A percentile compares a stretch with the other conserved stretches of the same genome.
phyloP scores from a whole-genome alignment of 345 rosid genomes.

The Camelina sativa region DNA sequence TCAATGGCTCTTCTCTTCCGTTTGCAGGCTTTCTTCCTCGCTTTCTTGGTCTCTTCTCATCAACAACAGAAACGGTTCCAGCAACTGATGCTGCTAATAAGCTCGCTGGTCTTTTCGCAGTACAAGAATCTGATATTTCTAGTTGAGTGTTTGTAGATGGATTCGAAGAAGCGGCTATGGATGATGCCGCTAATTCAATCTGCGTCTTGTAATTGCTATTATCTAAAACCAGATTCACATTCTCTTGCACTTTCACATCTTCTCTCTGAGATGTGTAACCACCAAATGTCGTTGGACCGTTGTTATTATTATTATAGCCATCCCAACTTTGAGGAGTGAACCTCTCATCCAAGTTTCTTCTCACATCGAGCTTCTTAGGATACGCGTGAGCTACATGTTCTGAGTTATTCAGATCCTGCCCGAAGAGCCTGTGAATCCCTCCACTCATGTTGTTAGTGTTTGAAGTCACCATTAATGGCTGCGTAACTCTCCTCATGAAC shows the following conservation, averaged over 20 bases:
- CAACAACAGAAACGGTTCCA: conserved; percentile 35
- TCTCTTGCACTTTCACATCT: conserved; percentile 53
- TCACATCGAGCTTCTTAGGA: conserved; percentile 76
- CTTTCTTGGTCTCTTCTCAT: conserved; percentile 83
- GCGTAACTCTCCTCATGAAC: conserved; percentile 52
- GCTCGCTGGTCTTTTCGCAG: conserved; percentile 52
- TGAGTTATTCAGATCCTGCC: conserved; percentile 67
- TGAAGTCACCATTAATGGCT: conserved; percentile 13
- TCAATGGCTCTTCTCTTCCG: conserved; percentile 96
- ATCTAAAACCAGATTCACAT: conserved; percentile 54
- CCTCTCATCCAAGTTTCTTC: conserved; percentile 72
- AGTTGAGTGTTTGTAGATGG: conserved; percentile 55
- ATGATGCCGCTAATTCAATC: conserved; percentile 63
- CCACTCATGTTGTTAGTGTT: conserved; percentile 38
- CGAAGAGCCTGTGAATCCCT: conserved; percentile 68
- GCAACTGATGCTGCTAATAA: conserved; percentile 22
- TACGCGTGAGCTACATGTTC: conserved; percentile 41
- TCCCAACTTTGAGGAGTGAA: conserved; percentile 52
- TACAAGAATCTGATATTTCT: conserved; percentile 74
- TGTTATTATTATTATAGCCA: conserved; percentile 46
- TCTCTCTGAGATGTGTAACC: conserved; percentile 54
- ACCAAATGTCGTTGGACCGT: conserved; percentile 47
- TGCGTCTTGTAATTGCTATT: conserved; percentile 64
- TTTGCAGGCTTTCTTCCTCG: conserved; percentile 97
- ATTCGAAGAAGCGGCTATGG: conserved; percentile 52